Base-by-base conservation (phyloP, 2,329 filamentous ascomycete species). In the Trichophyton equinum region DNA sequence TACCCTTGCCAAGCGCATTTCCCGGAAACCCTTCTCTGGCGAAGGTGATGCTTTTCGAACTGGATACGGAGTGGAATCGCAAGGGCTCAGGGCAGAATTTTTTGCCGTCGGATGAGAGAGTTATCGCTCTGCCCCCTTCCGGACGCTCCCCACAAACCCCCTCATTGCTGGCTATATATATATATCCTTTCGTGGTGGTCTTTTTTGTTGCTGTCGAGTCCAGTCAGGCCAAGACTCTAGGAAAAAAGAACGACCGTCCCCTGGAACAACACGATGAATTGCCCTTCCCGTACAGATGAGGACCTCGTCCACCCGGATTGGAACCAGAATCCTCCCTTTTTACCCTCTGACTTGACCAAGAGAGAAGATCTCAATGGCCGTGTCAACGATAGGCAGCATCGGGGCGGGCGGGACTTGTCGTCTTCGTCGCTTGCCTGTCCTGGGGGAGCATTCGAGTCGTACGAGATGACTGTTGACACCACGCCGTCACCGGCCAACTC, bases 311-410 rank as follows among this genome's bases (percentile, higher is more conserved):
- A 81, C 64, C 76, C 77, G 57, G 73, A 74, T 30, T 82, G 77
- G 75, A 82, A 82, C 69, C 80, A 82, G 72, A 80, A 74, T 69
- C 80, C 80, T 36, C 75, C 78, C 1, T 75, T 74, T 25, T 70
- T 82, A 59, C 75, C 79, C 25, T 68, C 77, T 20, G 74, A 77
- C 57, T 69, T 79, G 57, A 82, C 80, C 27, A 82, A 80, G 46
- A 73, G 80, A 65, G 76, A 81, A 72, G 80, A 82, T 67, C 72
- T 82, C 62, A 82, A 82, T 63, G 80, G 80, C 64, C 79, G 80
- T 64, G 73, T 78, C 65, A 82, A 82, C 69, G 70, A 77, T 20
- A 77, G 79, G 22, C 75, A 77, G 66, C 73, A 74, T 62, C 65
- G 66, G 53, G 62, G 62, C 25, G 64, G 64, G 13, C 27, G 56